Base-by-base conservation (phyloP, 2,329 filamentous ascomycete species). In the Orbilia blumenaviensis region DNA sequence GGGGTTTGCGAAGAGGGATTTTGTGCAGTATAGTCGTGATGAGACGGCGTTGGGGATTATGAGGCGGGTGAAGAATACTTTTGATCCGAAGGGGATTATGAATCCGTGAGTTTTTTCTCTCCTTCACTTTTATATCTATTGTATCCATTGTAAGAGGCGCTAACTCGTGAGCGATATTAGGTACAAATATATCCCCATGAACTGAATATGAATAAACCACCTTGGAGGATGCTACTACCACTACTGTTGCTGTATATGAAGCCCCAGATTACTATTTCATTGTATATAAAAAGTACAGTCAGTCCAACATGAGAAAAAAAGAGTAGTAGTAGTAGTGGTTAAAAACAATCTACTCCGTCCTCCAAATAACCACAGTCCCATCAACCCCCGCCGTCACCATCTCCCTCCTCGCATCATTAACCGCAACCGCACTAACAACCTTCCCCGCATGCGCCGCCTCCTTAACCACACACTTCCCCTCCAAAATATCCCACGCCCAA, bases 1-100 rank as follows among this genome's bases (percentile, higher is more conserved):
- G 42, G 95, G 95, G 14, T 85, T 99, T 78, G 93, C 94, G 58
- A 99, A 99, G 89, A 97, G 96, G 86, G 91, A 93, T 73, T 99
- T 90, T 82, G 93, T 99, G 82, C 91, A 92, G 29, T 98, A 98
- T 85, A 97, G 93, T 84, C 89, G 93, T 81, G 94, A 90, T 81
- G 90, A 93, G 69, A 94, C 89, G 12, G 95, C 94, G 89, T 86
- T 99, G 79, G 89, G 86, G 78, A 82, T 99, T 82, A 99, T 99
- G 95, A 94, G 91, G 86, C 91, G 96, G 84, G 89, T 98, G 82
- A 99, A 99, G 87, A 87, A 90, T 74, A 85, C 97, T 16, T 99
- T 96, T 83, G 95, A 99, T 84, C 95, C 69, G 14, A 66, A 75
- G 56, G 69, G 69, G n/a, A 75, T 75, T 25, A 75, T 75, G 69